Evolutionary conservation across 208 protist species (phyloP), one percentile per base, ranked within the genome.

Genomic region (Wallacemonas rigidus): DNA sequence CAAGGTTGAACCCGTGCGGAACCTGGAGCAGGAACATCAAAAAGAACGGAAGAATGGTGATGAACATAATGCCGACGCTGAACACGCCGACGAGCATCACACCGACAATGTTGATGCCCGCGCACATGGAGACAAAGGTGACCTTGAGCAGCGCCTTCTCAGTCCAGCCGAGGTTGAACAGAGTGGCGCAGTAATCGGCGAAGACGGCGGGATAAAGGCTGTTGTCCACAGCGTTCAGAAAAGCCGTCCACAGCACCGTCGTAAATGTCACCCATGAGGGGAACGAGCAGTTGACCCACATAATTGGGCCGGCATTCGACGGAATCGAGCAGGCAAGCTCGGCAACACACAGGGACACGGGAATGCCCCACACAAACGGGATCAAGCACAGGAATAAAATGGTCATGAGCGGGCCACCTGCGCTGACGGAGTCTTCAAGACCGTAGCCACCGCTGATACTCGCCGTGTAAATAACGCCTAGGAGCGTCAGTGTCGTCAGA

Each of bases 271-370:
- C 74, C 87, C 90, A 95, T 6, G 87, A 77, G 1, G 87, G 77
- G 64, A 95, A 95, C n/a, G 88, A 51, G 55, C 90, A 92, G 83
- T 97, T 97, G 12, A 97, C 88, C 90, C 92, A 97, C 92, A 97
- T 97, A 56, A 92, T 93, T 40, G 90, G 88, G 7, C 92, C 92
- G 12, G 92, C 92, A 68, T 97, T 97, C 38, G 89, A 95, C 41
- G 90, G 90, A 61, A 97, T 93, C 3, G 90, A 79, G 68, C 89
- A 95, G 26, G 90, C 85, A 1, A 97, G 79, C 80, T 97, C 90
- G 39, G 92, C 92, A 5, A 97, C 92, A 67, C 92, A 97, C 35
- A 95, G 68, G 3, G 92, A 94, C 1, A 94, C 87, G 2, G 92
- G 92, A 56, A 96, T 87, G 40, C 92, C 92, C 92, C 92, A 96